A percentile compares a stretch with the other conserved stretches of the same genome.
These are phyloP conservation scores for Kodamaea neixiangensis DNA, from an alignment of 805 yeast genomes.

Conservation along the genomic window DNA sequence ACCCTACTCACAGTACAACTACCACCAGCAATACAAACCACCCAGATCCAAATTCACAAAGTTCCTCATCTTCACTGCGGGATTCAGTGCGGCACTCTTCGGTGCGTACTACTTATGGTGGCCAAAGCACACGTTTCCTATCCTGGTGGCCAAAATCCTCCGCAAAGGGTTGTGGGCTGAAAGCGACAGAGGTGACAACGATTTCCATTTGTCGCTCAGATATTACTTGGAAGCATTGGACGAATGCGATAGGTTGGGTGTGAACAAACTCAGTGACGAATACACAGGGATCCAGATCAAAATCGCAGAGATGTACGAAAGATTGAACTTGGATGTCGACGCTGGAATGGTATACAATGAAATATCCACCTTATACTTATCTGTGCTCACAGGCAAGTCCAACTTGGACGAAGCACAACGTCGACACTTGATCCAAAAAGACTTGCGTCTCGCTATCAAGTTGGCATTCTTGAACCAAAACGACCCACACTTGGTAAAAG, in stretches of 20 bases:
- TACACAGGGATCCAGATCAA: slow-evolving; percentile 91
- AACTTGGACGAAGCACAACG: slow-evolving; percentile 32
- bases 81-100: slow-evolving; percentile 13
- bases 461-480: slow-evolving; percentile 58
- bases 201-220: slow-evolving; percentile 67
- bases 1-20: slow-evolving; percentile 14
- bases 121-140: slow-evolving; percentile 71
- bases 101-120: slow-evolving; percentile 49
- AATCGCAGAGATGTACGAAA: slow-evolving; percentile 83
- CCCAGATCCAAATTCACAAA: slow-evolving; percentile 7
- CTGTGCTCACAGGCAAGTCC: slow-evolving; percentile 45
- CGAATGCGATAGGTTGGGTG: slow-evolving; percentile 54
- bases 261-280: slow-evolving; percentile 68
- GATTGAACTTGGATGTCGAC: slow-evolving; percentile 58
- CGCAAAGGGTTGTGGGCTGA: slow-evolving; percentile 86
- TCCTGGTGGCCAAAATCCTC: slow-evolving; percentile 66
- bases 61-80: slow-evolving; percentile 15
- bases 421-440: slow-evolving; percentile 62
- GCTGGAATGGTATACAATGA: slow-evolving; percentile 72
- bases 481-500: slow-evolving; percentile 52
- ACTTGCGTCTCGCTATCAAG: slow-evolving; percentile 67
- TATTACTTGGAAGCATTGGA: slow-evolving; percentile 74
- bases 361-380: slow-evolving; percentile 58
- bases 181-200: slow-evolving; percentile 61
- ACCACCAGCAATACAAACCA: slow-evolving; percentile 18